Conservation (phyloP, 1,284 basidiomycete genomes). For the Rhodotorula mucilaginosa region DNA sequence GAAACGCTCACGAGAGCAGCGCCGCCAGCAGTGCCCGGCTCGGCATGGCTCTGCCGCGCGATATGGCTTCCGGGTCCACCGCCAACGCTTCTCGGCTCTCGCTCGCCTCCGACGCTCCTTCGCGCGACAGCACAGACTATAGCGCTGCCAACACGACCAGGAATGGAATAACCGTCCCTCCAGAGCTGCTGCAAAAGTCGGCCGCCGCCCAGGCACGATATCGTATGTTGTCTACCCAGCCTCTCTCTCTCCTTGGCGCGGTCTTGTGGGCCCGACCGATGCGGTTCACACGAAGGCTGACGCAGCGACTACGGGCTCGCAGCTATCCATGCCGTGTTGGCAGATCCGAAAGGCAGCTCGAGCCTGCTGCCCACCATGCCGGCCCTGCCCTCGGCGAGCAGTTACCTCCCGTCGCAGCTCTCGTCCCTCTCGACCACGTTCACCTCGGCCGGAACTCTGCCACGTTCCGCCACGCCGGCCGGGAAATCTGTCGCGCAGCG, state of each 20-base stretch:
- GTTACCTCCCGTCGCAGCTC: conserved; percentile 38
- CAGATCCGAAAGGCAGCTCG: conserved; percentile 4
- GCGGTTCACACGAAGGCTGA: too few species aligned
- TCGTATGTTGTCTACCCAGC: neutral
- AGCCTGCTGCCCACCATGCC: conserved; percentile 33
- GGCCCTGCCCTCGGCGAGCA: conserved; percentile 26
- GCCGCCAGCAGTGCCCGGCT: too few species aligned
- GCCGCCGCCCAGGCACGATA: neutral
- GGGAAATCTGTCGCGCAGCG: conserved; percentile 37
- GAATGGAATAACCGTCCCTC: neutral
- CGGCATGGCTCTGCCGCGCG: neutral
- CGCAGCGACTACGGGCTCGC: neutral
- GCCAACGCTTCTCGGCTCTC: conserved; percentile 1
- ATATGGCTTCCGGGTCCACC: neutral
- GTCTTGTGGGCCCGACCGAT: too few species aligned
- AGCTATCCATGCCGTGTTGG: conserved; percentile 23
- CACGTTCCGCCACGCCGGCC: conserved; percentile 10
- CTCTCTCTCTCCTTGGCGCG: neutral
- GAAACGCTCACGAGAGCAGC: too few species aligned
- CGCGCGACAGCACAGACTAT: neutral
- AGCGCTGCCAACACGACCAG: conserved; percentile 1
- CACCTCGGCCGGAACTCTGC: conserved; percentile 37
- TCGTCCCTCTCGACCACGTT: conserved; percentile 38
- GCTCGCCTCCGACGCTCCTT: neutral
- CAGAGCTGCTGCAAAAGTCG: neutral